Conservation (phyloP, 257 asterid genomes). For the Solanum virginianum region DNA sequence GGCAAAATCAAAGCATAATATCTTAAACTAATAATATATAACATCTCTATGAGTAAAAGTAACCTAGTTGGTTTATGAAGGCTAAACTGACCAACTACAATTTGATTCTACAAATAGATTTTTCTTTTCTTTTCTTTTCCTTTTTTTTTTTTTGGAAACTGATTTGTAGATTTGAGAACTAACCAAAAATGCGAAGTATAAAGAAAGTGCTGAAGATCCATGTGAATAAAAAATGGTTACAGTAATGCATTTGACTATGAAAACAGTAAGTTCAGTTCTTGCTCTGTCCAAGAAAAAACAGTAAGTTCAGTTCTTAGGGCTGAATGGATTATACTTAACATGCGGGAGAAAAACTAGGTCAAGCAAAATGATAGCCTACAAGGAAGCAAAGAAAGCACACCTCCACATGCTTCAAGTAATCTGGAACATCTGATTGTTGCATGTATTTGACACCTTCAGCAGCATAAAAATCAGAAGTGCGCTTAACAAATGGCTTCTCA, state of each 20-base stretch:
- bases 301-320: background rate
- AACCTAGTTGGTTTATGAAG: background rate
- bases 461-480: slow-evolving; percentile 94
- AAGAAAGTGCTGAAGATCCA: background rate
- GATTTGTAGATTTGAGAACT: background rate
- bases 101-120: background rate
- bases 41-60: background rate
- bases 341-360: background rate
- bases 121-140: too few species aligned
- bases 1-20: background rate
- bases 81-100: background rate
- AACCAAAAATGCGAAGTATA: background rate
- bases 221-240: background rate
- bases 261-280: background rate
- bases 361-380: background rate
- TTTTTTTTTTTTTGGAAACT: background rate
- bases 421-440: slow-evolving; percentile 96
- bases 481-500: slow-evolving; percentile 90
- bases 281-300: background rate
- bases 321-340: background rate
- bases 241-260: background rate
- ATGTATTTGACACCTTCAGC: slow-evolving; percentile 90
- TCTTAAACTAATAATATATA: background rate
- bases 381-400: slow-evolving; percentile 22
- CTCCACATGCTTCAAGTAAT: slow-evolving; percentile 87